These are phyloP conservation scores for Phaeotremella fagi DNA, from an alignment of 768 basidiomycete species.

Conservation along the genomic window DNA sequence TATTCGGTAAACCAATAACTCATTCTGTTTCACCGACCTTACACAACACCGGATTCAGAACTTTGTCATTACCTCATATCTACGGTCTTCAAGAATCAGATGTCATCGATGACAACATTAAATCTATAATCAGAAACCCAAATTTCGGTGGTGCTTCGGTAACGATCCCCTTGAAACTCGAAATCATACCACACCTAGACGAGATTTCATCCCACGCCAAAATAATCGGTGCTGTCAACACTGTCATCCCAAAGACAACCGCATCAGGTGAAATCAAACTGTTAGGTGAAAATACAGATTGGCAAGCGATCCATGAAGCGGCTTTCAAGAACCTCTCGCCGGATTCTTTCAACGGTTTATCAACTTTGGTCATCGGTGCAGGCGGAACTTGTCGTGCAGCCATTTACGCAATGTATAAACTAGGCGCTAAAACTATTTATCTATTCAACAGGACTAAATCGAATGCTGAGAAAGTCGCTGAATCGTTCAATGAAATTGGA, in stretches of 20 bases:
- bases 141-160: conserved; percentile 94
- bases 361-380: conserved; percentile 83
- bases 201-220: conserved; percentile 71
- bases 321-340: conserved; percentile 36
- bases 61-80: conserved; percentile 74
- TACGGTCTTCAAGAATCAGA: conserved; percentile 76
- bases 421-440: conserved; percentile 69
- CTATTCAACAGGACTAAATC: conserved; percentile 76
- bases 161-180: conserved; percentile 92
- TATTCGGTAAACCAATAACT: conserved; percentile 83
- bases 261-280: conserved; percentile 53
- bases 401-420: conserved; percentile 73
- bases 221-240: conserved; percentile 92
- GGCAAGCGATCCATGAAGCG: conserved; percentile 75
- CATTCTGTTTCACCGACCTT: conserved; percentile 88
- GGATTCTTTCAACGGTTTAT: conserved; percentile 53
- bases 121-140: conserved; percentile 58
- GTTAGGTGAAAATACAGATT: conserved; percentile 93
- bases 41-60: conserved; percentile 80
- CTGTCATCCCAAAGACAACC: conserved; percentile 57
- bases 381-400: conserved; percentile 94
- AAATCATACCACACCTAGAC: conserved; percentile 78
- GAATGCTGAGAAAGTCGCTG: conserved; percentile 67
- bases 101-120: conserved; percentile 62
- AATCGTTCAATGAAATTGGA: conserved; percentile 60